Conservation (phyloP, 768 basidiomycete genomes). For the Auriscalpium orientale region DNA sequence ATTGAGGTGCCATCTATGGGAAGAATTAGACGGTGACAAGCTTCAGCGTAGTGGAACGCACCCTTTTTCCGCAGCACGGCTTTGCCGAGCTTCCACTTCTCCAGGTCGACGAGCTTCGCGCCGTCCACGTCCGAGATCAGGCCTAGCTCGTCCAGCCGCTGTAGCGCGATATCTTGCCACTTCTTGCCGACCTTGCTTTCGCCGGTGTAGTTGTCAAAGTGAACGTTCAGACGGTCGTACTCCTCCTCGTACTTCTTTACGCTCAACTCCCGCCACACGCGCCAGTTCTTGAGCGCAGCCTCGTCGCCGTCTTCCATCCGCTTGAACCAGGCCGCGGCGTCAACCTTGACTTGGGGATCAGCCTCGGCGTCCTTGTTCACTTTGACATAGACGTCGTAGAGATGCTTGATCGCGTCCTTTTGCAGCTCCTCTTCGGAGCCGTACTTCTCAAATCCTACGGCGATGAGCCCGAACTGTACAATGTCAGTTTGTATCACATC, state of each 20-base stretch:
- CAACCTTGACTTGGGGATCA: constrained; percentile 63
- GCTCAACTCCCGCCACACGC: constrained; percentile 85
- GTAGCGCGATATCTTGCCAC: constrained; percentile 67
- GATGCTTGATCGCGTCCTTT: constrained; percentile 87
- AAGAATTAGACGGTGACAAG: background rate
- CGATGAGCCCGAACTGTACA: constrained; percentile 74
- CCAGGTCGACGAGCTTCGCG: constrained; percentile 80
- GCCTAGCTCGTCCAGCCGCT: constrained; percentile 59
- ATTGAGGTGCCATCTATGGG: constrained; percentile 81
- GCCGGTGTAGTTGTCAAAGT: constrained; percentile 88
- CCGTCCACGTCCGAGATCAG: constrained; percentile 73
- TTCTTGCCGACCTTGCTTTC: constrained; percentile 76
- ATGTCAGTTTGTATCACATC: background rate
- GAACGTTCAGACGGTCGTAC: constrained; percentile 83
- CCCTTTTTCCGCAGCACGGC: constrained; percentile 86
- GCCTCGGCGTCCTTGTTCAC: constrained; percentile 79
- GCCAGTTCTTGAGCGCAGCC: constrained; percentile 78
- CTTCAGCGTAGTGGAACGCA: constrained; percentile 20
- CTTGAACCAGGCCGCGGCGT: constrained; percentile 84
- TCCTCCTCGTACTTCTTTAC: constrained; percentile 84
- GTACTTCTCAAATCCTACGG: constrained; percentile 87
- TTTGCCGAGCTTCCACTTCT: constrained; percentile 86
- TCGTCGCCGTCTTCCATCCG: constrained; percentile 94
- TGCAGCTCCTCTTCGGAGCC: constrained; percentile 79
- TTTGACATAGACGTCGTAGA: constrained; percentile 92